Evolutionary conservation across 805 yeast genomes (phyloP).

Genomic region (Myxozyma neglecta): DNA sequence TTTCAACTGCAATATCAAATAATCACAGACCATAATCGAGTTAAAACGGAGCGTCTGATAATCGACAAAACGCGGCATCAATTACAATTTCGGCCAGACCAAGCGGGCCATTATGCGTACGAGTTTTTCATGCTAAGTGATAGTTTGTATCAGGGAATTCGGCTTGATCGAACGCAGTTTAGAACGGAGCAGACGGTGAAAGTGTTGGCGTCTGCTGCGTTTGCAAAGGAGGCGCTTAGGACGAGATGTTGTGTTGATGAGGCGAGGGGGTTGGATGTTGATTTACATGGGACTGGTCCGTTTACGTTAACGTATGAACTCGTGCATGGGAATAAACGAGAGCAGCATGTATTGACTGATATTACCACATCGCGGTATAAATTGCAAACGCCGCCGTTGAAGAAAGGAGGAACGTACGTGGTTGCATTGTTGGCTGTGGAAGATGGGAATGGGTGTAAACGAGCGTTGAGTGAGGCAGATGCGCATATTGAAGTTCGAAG

Average conservation of each 20-base stretch:
- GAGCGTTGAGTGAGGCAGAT: constrained; percentile 64
- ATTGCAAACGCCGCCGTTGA: constrained; percentile 57
- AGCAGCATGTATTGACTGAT: constrained; percentile 46
- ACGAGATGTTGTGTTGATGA: constrained; percentile 51
- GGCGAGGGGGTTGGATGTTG: constrained; percentile 51
- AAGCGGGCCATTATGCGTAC: constrained; percentile 79
- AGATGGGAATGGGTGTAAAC: constrained; percentile 78
- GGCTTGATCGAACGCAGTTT: constrained; percentile 31
- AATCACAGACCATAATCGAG: constrained; percentile 42
- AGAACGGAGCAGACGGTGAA: constrained; percentile 40
- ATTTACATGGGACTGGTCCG: constrained; percentile 78
- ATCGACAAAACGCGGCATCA: constrained; percentile 48
- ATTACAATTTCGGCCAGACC: constrained; percentile 70
- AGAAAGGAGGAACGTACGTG: constrained; percentile 70
- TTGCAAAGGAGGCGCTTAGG: constrained; percentile 31
- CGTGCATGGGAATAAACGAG: constrained; percentile 53
- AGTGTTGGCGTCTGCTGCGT: constrained; percentile 45
- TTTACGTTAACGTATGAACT: constrained; percentile 69
- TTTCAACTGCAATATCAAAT: constrained; percentile 65
- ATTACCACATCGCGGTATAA: constrained; percentile 43
- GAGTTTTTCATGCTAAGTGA: constrained; percentile 67
- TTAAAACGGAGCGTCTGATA: constrained; percentile 37
- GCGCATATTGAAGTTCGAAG: constrained; percentile 66
- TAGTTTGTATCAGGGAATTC: constrained; percentile 51
- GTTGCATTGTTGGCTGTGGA: constrained; percentile 62